Percentiles rank a stretch among this genome's conserved stretches.
Conservation (phyloP, 2,329 filamentous ascomycete genomes). For the Penicillium sp. region DNA sequence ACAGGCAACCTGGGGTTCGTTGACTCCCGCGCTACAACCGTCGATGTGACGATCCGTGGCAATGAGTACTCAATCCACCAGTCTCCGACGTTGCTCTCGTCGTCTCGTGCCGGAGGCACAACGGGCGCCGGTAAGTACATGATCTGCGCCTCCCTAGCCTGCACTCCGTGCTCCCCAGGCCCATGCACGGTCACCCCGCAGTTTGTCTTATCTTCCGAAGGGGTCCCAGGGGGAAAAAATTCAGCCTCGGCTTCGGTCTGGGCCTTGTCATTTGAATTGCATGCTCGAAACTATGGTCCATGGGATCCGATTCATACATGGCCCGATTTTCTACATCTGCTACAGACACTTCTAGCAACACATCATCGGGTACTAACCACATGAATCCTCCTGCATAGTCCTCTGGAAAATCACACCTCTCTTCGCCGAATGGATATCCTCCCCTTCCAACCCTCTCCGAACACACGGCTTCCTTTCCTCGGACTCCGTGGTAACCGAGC, state of each 20-base stretch:
- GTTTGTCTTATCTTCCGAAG: constrained; percentile 8
- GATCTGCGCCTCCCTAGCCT: constrained; percentile 4
- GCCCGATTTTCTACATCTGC: background rate
- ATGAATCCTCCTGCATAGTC: constrained; percentile 49
- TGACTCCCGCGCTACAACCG: constrained; percentile 62
- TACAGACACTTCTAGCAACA: background rate
- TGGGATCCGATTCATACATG: background rate
- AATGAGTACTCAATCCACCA: constrained; percentile 75
- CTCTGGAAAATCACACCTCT: constrained; percentile 88
- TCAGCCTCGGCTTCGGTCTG: constrained; percentile 10
- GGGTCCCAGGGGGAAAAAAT: constrained; percentile 1
- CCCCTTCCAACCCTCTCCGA: constrained; percentile 61
- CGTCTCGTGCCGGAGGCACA: constrained; percentile 68
- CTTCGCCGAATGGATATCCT: constrained; percentile 76
- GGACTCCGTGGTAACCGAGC: constrained; percentile 67
- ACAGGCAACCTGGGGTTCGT: constrained; percentile 82
- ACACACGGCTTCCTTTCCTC: constrained; percentile 51
- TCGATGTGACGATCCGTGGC: constrained; percentile 67
- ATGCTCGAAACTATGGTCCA: background rate
- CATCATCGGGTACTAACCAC: constrained; percentile 7
- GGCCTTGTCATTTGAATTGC: constrained; percentile 3
- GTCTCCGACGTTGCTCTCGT: constrained; percentile 77
- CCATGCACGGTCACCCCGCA: constrained; percentile 16
- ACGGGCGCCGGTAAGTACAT: constrained; percentile 62
- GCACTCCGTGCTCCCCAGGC: constrained; percentile 1